Evolutionary conservation across 345 rosid genomes (phyloP).

Genomic region (Jatropha curcas): DNA sequence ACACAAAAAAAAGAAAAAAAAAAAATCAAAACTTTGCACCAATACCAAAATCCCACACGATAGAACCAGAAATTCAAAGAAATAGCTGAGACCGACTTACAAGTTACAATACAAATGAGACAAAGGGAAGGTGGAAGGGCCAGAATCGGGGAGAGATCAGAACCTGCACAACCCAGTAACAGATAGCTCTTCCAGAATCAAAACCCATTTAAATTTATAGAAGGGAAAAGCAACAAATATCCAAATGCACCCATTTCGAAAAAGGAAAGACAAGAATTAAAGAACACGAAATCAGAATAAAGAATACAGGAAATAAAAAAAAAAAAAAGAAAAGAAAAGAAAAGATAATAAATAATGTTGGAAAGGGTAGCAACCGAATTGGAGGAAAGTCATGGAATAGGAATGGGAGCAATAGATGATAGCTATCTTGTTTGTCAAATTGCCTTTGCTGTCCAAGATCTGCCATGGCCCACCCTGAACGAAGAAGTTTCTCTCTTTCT

Average conservation of each 20-base stretch:
- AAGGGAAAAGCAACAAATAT: constrained; percentile 19
- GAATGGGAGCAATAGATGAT: constrained; percentile 29
- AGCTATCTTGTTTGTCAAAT: constrained; percentile 36
- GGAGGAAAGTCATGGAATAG: constrained; percentile 24
- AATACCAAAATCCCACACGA: constrained; percentile 1
- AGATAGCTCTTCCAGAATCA: constrained; percentile 14
- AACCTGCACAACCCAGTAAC: constrained; percentile 34
- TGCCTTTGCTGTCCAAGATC: neutral
- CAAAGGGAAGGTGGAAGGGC: constrained; percentile 20
- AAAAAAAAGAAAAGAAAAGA: neutral
- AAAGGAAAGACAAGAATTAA: constrained; percentile 14
- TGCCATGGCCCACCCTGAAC: constrained; percentile 4
- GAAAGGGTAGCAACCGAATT: constrained; percentile 34
- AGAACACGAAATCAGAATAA: neutral
- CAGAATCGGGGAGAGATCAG: constrained; percentile 15
- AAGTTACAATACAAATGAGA: constrained; percentile 23
- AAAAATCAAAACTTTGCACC: neutral
- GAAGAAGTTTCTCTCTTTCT: neutral
- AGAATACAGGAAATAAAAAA: neutral
- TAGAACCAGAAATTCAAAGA: neutral
- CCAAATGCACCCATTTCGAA: constrained; percentile 25
- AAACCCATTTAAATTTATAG: constrained; percentile 25
- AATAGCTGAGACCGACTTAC: constrained; percentile 26
- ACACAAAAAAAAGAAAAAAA: too few relatives aligned
- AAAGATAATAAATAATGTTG: constrained; percentile 12